Conservation (phyloP, 2,329 filamentous ascomycete species). For the Emericellopsis atlantica region DNA sequence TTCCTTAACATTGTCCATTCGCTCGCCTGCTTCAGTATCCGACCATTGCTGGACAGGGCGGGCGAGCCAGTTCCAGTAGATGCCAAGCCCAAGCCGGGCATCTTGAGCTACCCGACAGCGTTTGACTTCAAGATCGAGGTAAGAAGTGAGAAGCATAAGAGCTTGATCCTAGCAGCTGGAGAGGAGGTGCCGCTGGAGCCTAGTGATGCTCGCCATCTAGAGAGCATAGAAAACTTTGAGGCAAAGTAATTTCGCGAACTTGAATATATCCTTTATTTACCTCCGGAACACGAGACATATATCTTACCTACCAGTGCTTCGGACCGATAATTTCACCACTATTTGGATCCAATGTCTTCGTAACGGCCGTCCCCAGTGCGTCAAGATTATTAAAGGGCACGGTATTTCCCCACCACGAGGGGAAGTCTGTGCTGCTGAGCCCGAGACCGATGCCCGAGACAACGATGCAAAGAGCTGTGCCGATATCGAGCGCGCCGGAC, state of each 20-base stretch:
- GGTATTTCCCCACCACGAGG: slow-evolving; percentile 58
- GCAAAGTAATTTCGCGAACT: too few species aligned
- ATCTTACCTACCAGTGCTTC: too few species aligned
- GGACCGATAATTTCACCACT: too few species aligned
- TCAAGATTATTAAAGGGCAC: slow-evolving; percentile 12
- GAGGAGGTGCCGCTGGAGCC: too few species aligned
- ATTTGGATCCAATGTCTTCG: too few species aligned
- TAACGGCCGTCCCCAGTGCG: too few species aligned
- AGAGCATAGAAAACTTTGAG: too few species aligned
- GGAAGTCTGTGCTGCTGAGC: slow-evolving; percentile 45
- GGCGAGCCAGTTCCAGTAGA: not conserved
- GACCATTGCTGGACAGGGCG: slow-evolving; percentile 9
- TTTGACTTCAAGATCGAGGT: slow-evolving; percentile 1
- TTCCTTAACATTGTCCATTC: slow-evolving; percentile 17
- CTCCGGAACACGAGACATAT: too few species aligned
- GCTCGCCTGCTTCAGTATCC: slow-evolving; percentile 26
- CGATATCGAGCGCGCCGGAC: slow-evolving; percentile 56
- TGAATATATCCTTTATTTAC: too few species aligned
- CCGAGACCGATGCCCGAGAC: slow-evolving; percentile 60
- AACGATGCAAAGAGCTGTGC: slow-evolving; percentile 53
- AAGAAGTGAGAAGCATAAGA: slow-evolving; percentile 1
- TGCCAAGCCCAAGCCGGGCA: slow-evolving; percentile 2
- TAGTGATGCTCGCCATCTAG: too few species aligned
- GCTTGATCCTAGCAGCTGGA: not conserved
- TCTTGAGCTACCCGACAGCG: slow-evolving; percentile 1